Percentiles rank a stretch among this genome's conserved stretches.
Conservation (phyloP, 2,329 filamentous ascomycete species). For the Fusarium keratoplasticum region DNA sequence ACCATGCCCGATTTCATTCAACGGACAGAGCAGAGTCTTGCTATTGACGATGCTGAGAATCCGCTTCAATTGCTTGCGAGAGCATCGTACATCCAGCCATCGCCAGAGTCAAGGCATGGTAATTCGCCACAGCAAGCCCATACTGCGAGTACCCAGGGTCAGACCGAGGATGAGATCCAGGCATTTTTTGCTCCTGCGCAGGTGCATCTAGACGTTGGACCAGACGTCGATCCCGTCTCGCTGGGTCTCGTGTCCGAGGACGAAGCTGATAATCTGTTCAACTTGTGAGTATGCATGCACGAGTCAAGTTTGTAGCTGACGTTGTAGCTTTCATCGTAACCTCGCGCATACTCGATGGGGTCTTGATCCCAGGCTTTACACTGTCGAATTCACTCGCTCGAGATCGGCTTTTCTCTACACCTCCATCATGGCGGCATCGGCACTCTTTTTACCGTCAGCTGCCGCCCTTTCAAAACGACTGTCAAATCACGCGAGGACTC, state of each 20-base stretch:
- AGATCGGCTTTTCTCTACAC: conserved; percentile 79
- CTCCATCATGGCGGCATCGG: conserved; percentile 75
- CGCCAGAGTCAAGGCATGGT: conserved; percentile 51
- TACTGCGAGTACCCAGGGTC: conserved; percentile 34
- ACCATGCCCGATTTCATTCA: conserved; percentile 45
- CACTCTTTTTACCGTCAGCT: conserved; percentile 73
- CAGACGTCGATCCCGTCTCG: conserved; percentile 76
- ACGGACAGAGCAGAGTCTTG: conserved; percentile 62
- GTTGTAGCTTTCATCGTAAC: conserved; percentile 72
- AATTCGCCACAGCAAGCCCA: conserved; percentile 42
- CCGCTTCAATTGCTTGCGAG: conserved; percentile 78
- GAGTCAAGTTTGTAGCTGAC: background rate
- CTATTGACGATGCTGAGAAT: conserved; percentile 80
- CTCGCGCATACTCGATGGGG: conserved; percentile 81
- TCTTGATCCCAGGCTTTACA: conserved; percentile 75
- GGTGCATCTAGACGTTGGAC: conserved; percentile 71
- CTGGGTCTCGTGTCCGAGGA: conserved; percentile 74
- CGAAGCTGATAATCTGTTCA: conserved; percentile 73
- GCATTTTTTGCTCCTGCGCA: conserved; percentile 75
- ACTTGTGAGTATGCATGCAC: conserved; percentile 63
- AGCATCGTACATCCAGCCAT: conserved; percentile 75
- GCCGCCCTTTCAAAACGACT: conserved; percentile 74
- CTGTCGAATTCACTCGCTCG: conserved; percentile 71
- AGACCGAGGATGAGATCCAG: conserved; percentile 62
- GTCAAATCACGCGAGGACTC: conserved; percentile 70